A percentile compares a stretch with the other conserved stretches of the same genome.
Conservation (phyloP, 2,329 filamentous ascomycete species). For the Xylaria polymorpha region DNA sequence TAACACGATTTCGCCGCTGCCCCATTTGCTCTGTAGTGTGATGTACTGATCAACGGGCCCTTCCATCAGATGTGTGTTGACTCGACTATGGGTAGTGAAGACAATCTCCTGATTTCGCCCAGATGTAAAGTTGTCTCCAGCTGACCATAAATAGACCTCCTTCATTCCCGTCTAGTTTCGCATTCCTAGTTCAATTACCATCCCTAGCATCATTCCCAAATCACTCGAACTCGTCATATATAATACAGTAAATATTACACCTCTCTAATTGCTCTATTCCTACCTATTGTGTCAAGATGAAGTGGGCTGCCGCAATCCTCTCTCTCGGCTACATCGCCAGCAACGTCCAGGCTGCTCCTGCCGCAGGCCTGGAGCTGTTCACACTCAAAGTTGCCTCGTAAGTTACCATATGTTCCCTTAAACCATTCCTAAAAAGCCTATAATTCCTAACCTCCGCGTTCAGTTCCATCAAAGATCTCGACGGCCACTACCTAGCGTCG, state of each 20-base stretch:
- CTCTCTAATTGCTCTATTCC: conserved; percentile 6
- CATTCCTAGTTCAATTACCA: conserved; percentile 18
- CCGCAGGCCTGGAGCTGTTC: conserved; percentile 43
- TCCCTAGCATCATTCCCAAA: background rate
- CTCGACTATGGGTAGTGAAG: background rate
- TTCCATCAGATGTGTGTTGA: conserved; percentile 19
- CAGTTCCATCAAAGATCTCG: conserved; percentile 40
- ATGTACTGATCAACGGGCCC: conserved; percentile 19
- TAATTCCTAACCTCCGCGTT: conserved; percentile 7
- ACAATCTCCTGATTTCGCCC: conserved; percentile 21
- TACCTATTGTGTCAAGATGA: conserved; percentile 42
- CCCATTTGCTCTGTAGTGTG: conserved; percentile 20
- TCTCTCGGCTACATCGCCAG: conserved; percentile 44
- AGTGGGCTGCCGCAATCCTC: conserved; percentile 43
- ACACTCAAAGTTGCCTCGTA: conserved; percentile 47
- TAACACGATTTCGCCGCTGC: conserved; percentile 28
- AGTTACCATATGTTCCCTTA: background rate
- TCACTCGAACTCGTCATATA: conserved; percentile 11
- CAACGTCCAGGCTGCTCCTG: conserved; percentile 41
- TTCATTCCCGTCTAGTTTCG: conserved; percentile 17
- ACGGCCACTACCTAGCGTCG: conserved; percentile 51
- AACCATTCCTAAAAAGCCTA: background rate
- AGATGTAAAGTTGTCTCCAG: conserved; percentile 1
- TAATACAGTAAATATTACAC: background rate
- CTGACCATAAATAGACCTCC: conserved; percentile 31